Percentiles rank a stretch among this genome's conserved stretches.
phyloP scores from a whole-genome alignment of 2,329 filamentous ascomycete species.

The Metarhizium brunneum region DNA sequence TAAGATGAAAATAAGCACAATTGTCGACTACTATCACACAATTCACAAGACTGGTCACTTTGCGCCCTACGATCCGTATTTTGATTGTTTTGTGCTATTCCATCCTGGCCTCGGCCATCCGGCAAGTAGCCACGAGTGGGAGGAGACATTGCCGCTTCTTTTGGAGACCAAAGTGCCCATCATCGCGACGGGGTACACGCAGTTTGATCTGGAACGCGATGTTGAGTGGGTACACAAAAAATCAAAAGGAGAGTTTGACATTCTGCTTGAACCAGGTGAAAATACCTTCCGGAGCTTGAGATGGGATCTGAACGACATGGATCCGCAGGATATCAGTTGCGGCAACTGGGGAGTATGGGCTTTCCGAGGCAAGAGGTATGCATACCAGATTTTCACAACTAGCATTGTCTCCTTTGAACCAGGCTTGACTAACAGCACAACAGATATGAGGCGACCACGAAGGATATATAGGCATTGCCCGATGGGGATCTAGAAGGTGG shows the following conservation, averaged over 20 bases:
- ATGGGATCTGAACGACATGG: constrained; percentile 95
- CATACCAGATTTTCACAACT: not conserved
- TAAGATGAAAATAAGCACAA: constrained; percentile 93
- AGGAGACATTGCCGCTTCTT: constrained; percentile 77
- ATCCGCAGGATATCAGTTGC: constrained; percentile 87
- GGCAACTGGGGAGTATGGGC: constrained; percentile 98
- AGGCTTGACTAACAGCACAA: constrained; percentile 1
- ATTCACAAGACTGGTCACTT: constrained; percentile 87
- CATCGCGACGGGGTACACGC: constrained; percentile 90
- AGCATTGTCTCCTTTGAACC: not conserved
- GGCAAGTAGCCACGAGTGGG: constrained; percentile 88
- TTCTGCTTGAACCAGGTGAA: constrained; percentile 85
- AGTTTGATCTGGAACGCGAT: constrained; percentile 89
- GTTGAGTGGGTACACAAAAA: constrained; percentile 83
- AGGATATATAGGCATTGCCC: constrained; percentile 25
- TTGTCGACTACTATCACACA: constrained; percentile 96
- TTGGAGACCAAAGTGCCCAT: constrained; percentile 94
- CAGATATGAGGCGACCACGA: constrained; percentile 56
- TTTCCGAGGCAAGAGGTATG: constrained; percentile 91
- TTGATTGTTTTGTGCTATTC: constrained; percentile 95
- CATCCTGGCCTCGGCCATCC: constrained; percentile 95
- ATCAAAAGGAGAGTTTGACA: constrained; percentile 81
- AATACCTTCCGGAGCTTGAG: constrained; percentile 87
- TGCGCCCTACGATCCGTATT: constrained; percentile 93
- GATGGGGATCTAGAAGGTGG: not conserved